phyloP scores from a whole-genome alignment of 148 eudicot genomes.

The Rhododendron griersonianum region DNA sequence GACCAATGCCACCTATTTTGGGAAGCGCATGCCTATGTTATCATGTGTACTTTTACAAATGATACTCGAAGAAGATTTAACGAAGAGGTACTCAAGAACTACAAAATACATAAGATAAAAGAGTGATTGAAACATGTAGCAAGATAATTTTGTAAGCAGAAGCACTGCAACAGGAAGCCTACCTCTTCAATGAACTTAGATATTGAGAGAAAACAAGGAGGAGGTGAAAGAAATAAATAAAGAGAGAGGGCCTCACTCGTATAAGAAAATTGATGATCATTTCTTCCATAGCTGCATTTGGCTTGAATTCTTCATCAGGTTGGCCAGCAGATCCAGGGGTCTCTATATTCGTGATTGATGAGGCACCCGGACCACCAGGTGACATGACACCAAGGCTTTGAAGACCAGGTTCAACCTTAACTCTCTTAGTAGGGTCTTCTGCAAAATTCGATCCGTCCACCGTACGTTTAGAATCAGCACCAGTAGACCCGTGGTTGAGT shows the following conservation, averaged over 20 bases:
- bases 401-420: slow-evolving; percentile 95
- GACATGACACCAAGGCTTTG: slow-evolving; percentile 87
- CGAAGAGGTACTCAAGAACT: background rate
- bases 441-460: slow-evolving; percentile 56
- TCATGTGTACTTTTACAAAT: background rate
- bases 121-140: background rate
- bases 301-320: slow-evolving; percentile 97
- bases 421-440: slow-evolving; percentile 78
- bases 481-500: slow-evolving; percentile 38
- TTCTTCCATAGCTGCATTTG: slow-evolving; percentile 99
- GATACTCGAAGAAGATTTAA: background rate
- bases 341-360: slow-evolving; percentile 80
- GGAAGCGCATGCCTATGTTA: slow-evolving; percentile 3
- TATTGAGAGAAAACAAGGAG: background rate
- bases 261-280: slow-evolving; percentile 98
- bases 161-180: background rate
- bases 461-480: slow-evolving; percentile 51
- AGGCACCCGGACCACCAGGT: slow-evolving; percentile 64
- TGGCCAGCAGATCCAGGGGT: slow-evolving; percentile 89
- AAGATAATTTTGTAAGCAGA: background rate
- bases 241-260: slow-evolving; percentile 47
- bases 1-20: slow-evolving; percentile 78
- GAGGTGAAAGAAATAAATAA: background rate
- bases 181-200: background rate
- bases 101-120: background rate